Base-by-base conservation (phyloP, 257 asterid genomes). In the Fraxinus americana region DNA sequence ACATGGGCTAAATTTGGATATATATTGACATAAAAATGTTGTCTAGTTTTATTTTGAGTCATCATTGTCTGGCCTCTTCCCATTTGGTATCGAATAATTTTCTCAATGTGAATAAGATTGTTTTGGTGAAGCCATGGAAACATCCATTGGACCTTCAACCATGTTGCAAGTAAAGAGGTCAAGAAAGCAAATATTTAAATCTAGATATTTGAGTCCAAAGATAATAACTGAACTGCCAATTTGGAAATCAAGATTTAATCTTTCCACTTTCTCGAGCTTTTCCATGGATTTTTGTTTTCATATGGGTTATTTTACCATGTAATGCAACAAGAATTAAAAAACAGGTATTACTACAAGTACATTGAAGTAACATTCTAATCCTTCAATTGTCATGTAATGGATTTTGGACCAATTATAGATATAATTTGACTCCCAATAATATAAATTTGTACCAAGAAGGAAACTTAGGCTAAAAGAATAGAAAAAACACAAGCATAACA, bases 1-100 rank as follows among this genome's bases (percentile, higher is more conserved):
- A 34, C 36, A 34, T 34, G 36, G 36, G 36, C 36, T 45, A 65
- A 17, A 38, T 36, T 69, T 39, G 54, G 17, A 36, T 48, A 67
- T 41, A 71, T 76, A 67, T 29, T 21, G 50, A 72, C 59, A 50
- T 27, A 71, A 9, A 43, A 19, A 83, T 17, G 30, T 54, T 54
- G 32, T 71, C n/a, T 19, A 34, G 23, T 17, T 74, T 17, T 35
- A 48, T 48, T n/a, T 13, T 16, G 19, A 14, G n/a, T 16, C 65
- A n/a, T 17, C 65, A 54, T 19, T 19, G 10, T 54, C 65, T 19
- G 9, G 27, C n/a, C 23, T 54, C 23, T 54, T 54, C 9, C 65
- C 65, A 6, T 54, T 54, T 17, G 13, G 14, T 11, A 43, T 43
- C 13, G 61, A 4, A 19, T 52, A 52, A 54, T 5, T 54, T 54